Percentiles rank a stretch among this genome's conserved stretches.
These are phyloP conservation scores for Malus domestica DNA, from an alignment of 306 rosid genomes.

Conservation along the genomic window ASM211411v1 NC_041793.1:30094501-30095000, in stretches of 20 bases:
- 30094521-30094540: neutral
- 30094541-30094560: neutral
- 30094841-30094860: conserved; percentile 66
- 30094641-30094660: neutral
- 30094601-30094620: neutral
- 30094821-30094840: conserved; percentile 93
- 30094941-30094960: conserved; percentile 81
- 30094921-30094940: conserved; percentile 91
- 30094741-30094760: conserved; percentile 91
- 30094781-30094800: conserved; percentile 86
- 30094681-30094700: neutral
- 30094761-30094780: conserved; percentile 77
- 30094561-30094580: neutral
- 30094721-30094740: conserved; percentile 19
- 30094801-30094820: conserved; percentile 88
- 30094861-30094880: conserved; percentile 87
- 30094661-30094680: neutral
- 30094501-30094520: neutral
- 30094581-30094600: neutral
- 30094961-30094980: conserved; percentile 78
- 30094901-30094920: conserved; percentile 81
- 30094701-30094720: neutral
- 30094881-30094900: conserved; percentile 83
- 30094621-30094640: neutral
- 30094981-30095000: conserved; percentile 80